phyloP scores from a whole-genome alignment of 2,329 filamentous ascomycete species.

The Harringtonia lauricola region DNA sequence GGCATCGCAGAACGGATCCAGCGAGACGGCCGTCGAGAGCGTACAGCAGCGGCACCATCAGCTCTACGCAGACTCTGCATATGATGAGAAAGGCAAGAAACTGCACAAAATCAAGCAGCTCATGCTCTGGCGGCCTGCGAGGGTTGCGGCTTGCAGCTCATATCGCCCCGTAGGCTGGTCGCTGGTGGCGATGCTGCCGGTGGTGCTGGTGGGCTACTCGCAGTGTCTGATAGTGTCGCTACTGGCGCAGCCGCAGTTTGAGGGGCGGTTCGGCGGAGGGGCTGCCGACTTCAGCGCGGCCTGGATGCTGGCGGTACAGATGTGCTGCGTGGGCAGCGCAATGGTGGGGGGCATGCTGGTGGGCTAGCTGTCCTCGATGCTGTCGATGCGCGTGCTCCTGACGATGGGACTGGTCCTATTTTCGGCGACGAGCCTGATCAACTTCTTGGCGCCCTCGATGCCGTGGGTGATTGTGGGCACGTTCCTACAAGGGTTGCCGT shows the following conservation, averaged over 20 bases:
- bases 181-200: slow-evolving; percentile 11
- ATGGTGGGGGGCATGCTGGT: slow-evolving; percentile 11
- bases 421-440: slow-evolving; percentile 9
- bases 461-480: slow-evolving; percentile 11
- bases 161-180: slow-evolving; percentile 10
- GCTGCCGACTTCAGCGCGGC: slow-evolving; percentile 8
- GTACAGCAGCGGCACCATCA: neutral
- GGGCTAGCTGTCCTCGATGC: slow-evolving; percentile 11
- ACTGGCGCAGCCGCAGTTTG: slow-evolving; percentile 14
- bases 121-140: no score
- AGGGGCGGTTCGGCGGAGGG: slow-evolving; percentile 15
- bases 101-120: no score
- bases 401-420: slow-evolving; percentile 6
- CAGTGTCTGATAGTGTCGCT: slow-evolving; percentile 13
- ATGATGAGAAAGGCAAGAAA: neutral
- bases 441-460: slow-evolving; percentile 11
- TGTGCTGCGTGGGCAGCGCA: slow-evolving; percentile 11
- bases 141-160: no score
- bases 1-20: neutral
- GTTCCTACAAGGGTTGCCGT: slow-evolving; percentile 12
- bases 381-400: slow-evolving; percentile 7
- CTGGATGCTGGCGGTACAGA: slow-evolving; percentile 13
- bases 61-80: neutral
- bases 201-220: slow-evolving; percentile 14
- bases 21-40: neutral